Percentiles rank a stretch among this genome's conserved stretches.
Conservation (phyloP, 2,329 filamentous ascomycete species). For the Davidsoniella virescens region DNA sequence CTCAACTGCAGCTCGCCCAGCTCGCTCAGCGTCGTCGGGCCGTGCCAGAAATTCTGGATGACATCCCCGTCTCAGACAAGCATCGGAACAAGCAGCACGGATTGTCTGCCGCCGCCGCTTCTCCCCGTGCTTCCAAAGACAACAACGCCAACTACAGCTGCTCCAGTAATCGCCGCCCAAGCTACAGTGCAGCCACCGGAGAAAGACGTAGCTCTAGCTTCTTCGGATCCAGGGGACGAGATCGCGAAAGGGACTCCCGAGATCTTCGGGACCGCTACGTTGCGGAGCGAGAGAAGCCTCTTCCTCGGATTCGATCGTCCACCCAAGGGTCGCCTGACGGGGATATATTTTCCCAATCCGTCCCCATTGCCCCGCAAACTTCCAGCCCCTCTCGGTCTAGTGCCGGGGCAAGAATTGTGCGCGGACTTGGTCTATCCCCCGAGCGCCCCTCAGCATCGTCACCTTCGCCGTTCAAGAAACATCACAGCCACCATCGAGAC, state of each 20-base stretch:
- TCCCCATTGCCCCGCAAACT: slow-evolving; percentile 4
- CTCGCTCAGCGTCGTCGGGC: slow-evolving; percentile 6
- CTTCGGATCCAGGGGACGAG: slow-evolving; percentile 4
- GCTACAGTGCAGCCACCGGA: neutral
- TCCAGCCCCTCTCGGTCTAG: slow-evolving; percentile 4
- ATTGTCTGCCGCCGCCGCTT: neutral
- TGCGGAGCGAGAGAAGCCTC: slow-evolving; percentile 11
- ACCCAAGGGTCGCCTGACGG: slow-evolving; percentile 10
- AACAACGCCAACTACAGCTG: neutral
- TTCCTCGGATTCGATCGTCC: slow-evolving; percentile 11
- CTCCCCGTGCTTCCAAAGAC: neutral
- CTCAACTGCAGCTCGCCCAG: slow-evolving; percentile 8
- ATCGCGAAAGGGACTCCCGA: neutral
- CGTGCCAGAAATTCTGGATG: slow-evolving; percentile 9
- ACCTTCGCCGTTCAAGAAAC: neutral
- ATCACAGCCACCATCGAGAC: neutral
- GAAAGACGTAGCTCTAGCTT: slow-evolving; percentile 4
- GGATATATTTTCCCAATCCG: slow-evolving; percentile 5
- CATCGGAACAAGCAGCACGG: slow-evolving; percentile 1
- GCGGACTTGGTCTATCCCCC: slow-evolving; percentile 5
- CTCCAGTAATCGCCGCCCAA: neutral
- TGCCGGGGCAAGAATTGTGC: slow-evolving; percentile 8
- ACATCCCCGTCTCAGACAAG: slow-evolving; percentile 1
- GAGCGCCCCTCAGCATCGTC: neutral
- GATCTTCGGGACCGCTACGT: neutral